These are phyloP conservation scores for Colletotrichum sidae DNA, from an alignment of 2,329 filamentous ascomycete genomes.

Conservation along the genomic window DNA sequence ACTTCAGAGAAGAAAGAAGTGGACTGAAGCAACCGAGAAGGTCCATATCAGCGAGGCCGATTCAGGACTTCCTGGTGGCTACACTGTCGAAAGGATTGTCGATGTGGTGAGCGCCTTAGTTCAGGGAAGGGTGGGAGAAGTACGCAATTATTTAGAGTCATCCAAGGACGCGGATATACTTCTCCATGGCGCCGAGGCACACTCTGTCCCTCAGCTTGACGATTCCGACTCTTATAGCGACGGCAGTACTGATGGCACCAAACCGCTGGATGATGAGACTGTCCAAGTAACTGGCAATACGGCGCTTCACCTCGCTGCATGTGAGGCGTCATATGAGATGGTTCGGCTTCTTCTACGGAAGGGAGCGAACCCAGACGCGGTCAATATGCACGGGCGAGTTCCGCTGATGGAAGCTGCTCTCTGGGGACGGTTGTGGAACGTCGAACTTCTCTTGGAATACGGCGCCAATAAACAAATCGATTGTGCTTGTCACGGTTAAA, in stretches of 20 bases:
- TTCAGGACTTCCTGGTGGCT: neutral
- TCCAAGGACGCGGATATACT: neutral
- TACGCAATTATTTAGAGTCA: neutral
- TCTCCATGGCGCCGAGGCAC: neutral
- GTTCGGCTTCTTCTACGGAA: slow-evolving; percentile 3
- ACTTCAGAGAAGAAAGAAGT: slow-evolving; percentile 1
- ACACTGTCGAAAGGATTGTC: neutral
- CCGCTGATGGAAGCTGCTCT: slow-evolving; percentile 9
- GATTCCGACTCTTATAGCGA: neutral
- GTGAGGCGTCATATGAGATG: neutral
- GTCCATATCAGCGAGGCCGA: neutral
- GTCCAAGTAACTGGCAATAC: neutral
- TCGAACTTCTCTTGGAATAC: slow-evolving; percentile 4
- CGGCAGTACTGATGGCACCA: slow-evolving; percentile 41
- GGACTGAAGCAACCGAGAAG: slow-evolving; percentile 1
- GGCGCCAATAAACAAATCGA: neutral
- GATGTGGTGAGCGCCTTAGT: neutral
- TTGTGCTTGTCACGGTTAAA: neutral
- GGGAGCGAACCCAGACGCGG: neutral
- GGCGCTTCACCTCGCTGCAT: slow-evolving; percentile 1
- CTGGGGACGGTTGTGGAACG: neutral
- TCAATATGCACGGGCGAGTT: neutral
- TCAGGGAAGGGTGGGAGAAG: neutral
- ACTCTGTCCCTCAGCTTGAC: neutral
- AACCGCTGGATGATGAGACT: neutral